Conservation (phyloP, 108 stramenopile genomes). For the Parietichytrium sp. region DNA sequence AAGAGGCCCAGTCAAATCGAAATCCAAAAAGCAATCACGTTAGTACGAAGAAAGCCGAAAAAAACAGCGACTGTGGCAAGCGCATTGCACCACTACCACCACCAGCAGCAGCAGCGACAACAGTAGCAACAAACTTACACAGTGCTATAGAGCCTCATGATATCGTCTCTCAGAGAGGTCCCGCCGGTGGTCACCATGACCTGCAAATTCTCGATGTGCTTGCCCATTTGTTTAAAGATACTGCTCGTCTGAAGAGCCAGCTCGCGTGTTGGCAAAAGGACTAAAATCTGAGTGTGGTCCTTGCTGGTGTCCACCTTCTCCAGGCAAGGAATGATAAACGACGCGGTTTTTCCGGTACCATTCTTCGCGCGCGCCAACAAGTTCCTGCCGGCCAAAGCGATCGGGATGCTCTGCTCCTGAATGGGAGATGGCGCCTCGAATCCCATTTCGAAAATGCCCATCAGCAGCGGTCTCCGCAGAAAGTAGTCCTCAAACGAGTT, state of each 20-base stretch:
- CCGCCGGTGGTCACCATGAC: conserved; percentile 98
- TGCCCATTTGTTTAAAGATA: conserved; percentile 96
- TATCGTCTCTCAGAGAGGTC: conserved; percentile 93
- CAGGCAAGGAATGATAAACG: conserved; percentile 96
- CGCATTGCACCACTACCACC: no score
- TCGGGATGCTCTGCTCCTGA: conserved; percentile 97
- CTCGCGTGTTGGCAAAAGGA: conserved; percentile 95
- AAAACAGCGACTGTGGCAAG: no score
- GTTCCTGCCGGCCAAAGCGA: conserved; percentile 72
- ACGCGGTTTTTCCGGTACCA: conserved; percentile 93
- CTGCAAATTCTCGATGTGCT: conserved; percentile 87
- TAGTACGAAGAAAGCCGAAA: no score
- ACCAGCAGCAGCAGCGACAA: no score
- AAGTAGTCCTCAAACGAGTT: conserved; percentile 98
- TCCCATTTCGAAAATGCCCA: conserved; percentile 99
- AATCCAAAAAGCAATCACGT: no score
- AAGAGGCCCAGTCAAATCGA: no score
- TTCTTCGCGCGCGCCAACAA: conserved; percentile 94
- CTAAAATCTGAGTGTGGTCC: conserved; percentile 78
- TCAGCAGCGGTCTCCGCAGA: conserved; percentile 87
- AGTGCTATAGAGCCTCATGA: conserved; percentile 93
- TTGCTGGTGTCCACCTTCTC: conserved; percentile 88
- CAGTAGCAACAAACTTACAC: conserved; percentile 86
- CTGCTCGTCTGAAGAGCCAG: conserved; percentile 96
- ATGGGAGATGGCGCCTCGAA: conserved; percentile 97